Conservation (phyloP, 2,329 filamentous ascomycete genomes). For the Blastomyces parvus region DNA sequence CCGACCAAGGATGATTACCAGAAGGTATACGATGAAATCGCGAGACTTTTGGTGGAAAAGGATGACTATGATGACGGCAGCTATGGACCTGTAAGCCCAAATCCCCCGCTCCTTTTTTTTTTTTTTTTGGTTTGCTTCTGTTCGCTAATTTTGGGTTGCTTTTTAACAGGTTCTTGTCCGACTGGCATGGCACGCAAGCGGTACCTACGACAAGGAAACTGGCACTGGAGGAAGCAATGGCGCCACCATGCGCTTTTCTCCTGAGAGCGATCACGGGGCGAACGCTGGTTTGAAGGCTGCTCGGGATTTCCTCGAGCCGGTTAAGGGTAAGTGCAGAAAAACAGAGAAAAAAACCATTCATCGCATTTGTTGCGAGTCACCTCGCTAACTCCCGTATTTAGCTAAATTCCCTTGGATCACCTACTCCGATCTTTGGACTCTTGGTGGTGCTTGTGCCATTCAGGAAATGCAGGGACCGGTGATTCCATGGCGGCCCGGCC, state of each 20-base stretch:
- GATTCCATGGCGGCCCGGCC: slow-evolving; percentile 83
- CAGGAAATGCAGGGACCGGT: slow-evolving; percentile 90
- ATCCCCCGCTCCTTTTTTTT: slow-evolving; percentile 7
- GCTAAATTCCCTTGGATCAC: slow-evolving; percentile 87
- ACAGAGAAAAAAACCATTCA: background rate
- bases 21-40: slow-evolving; percentile 85
- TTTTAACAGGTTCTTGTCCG: slow-evolving; percentile 57
- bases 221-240: slow-evolving; percentile 90
- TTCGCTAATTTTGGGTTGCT: slow-evolving; percentile 5
- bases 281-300: slow-evolving; percentile 83
- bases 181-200: slow-evolving; percentile 87
- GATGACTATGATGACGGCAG: slow-evolving; percentile 95
- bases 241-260: slow-evolving; percentile 90
- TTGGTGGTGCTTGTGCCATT: slow-evolving; percentile 72
- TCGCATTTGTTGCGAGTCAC: background rate
- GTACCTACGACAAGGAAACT: slow-evolving; percentile 83
- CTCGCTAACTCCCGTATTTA: slow-evolving; percentile 23
- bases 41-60: slow-evolving; percentile 69
- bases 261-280: slow-evolving; percentile 81
- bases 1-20: slow-evolving; percentile 85
- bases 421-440: slow-evolving; percentile 95
- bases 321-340: slow-evolving; percentile 56
- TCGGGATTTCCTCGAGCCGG: slow-evolving; percentile 83
- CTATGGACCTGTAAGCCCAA: slow-evolving; percentile 62
- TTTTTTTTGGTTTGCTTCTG: background rate